Evolutionary conservation across 257 asterid genomes (phyloP).

Genomic region (Striga asiatica): DNA sequence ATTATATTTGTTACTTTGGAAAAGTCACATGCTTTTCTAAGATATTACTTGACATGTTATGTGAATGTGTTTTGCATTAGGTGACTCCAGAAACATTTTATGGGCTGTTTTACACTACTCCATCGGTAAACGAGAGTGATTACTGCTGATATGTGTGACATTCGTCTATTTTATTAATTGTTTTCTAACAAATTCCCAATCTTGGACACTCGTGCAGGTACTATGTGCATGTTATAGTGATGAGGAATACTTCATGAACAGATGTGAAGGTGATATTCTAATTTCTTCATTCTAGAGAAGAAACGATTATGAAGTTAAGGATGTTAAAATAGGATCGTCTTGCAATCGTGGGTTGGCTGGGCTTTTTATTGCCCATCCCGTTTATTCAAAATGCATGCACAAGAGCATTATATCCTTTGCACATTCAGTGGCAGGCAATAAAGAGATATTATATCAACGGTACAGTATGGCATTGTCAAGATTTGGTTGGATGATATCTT

Average conservation of each 20-base stretch:
- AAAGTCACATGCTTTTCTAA: background rate
- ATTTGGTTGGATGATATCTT: conserved; percentile 84
- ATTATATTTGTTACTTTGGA: background rate
- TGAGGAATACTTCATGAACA: conserved; percentile 60
- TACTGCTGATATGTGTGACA: background rate
- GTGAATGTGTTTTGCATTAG: conserved; percentile 26
- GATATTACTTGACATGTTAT: conserved; percentile 1
- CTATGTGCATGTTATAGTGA: conserved; percentile 75
- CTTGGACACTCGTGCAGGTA: conserved; percentile 32
- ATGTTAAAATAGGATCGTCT: too few species aligned
- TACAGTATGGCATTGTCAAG: conserved; percentile 47
- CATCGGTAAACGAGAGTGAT: conserved; percentile 48
- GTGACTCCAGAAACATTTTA: conserved; percentile 80
- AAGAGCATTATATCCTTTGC: conserved; percentile 1
- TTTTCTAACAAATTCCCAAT: conserved; percentile 10
- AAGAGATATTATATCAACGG: conserved; percentile 45
- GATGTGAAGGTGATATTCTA: conserved; percentile 63
- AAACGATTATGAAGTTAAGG: too few species aligned
- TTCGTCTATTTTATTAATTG: background rate
- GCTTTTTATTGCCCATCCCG: background rate
- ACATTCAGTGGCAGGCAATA: conserved; percentile 42
- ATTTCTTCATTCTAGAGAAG: conserved; percentile 1
- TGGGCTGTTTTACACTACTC: conserved; percentile 60
- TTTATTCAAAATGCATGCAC: background rate
- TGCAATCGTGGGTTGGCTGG: too few species aligned